Evolutionary conservation across 2,329 filamentous ascomycete species (phyloP).

Genomic region (Fusarium sp.): DNA sequence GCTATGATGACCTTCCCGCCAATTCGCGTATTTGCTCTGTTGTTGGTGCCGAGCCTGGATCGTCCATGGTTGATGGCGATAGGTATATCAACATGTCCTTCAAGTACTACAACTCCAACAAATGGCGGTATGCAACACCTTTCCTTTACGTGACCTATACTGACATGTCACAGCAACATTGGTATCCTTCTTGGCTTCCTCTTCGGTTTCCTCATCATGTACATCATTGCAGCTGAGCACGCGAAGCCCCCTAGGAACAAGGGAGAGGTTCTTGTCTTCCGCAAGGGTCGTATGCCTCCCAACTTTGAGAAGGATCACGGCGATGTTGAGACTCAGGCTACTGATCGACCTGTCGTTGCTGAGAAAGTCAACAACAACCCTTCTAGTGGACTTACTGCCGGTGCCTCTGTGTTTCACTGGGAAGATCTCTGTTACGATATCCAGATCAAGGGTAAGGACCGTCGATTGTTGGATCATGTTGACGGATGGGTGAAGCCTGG

Average conservation of each 20-base stretch:
- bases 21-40: slow-evolving; percentile 63
- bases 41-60: slow-evolving; percentile 64
- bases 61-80: slow-evolving; percentile 66
- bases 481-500: slow-evolving; percentile 84
- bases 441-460: slow-evolving; percentile 71
- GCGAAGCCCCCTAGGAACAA: slow-evolving; percentile 71
- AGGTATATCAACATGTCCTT: slow-evolving; percentile 66
- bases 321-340: slow-evolving; percentile 43
- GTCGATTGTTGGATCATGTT: slow-evolving; percentile 75
- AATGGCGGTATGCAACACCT: slow-evolving; percentile 55
- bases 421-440: slow-evolving; percentile 70
- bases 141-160: rapidly evolving
- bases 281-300: slow-evolving; percentile 62
- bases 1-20: slow-evolving; percentile 50
- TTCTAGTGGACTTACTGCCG: neutral
- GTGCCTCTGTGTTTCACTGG: slow-evolving; percentile 71
- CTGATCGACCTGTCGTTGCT: slow-evolving; percentile 27
- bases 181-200: slow-evolving; percentile 74
- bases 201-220: slow-evolving; percentile 69
- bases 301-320: slow-evolving; percentile 61
- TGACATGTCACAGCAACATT: slow-evolving; percentile 61
- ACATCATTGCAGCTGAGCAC: slow-evolving; percentile 71
- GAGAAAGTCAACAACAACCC: slow-evolving; percentile 21
- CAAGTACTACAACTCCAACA: slow-evolving; percentile 64
- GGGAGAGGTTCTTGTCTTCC: slow-evolving; percentile 76